Conservation (phyloP, 176 grass and related monocot species). For the Chloris gayana region DNA sequence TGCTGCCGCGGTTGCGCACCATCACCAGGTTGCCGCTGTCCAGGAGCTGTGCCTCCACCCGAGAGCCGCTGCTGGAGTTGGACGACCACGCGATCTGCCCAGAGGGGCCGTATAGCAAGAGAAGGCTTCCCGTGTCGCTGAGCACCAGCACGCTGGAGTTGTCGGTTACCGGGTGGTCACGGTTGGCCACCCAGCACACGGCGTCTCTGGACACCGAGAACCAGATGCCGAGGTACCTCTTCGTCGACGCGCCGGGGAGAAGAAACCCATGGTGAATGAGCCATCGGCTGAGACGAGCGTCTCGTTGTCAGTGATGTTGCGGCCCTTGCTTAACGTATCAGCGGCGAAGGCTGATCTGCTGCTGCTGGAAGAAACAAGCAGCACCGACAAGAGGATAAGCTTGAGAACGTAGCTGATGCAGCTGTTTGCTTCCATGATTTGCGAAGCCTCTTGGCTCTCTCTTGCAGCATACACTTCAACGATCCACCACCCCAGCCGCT, state of each 20-base stretch:
- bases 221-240: constrained; percentile 43
- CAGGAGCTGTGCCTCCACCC: constrained; percentile 4
- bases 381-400: background rate
- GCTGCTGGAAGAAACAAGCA: background rate
- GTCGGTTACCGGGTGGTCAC: constrained; percentile 11
- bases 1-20: constrained; percentile 5
- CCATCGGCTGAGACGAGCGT: constrained; percentile 36
- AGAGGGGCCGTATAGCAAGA: background rate
- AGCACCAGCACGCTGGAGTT: constrained; percentile 1
- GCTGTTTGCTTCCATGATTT: background rate
- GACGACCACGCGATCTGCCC: constrained; percentile 14
- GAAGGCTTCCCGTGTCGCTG: constrained; percentile 7
- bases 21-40: constrained; percentile 34
- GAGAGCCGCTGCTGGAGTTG: background rate
- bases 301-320: background rate
- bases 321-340: background rate
- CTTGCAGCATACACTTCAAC: background rate
- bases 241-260: constrained; percentile 10
- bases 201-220: constrained; percentile 31
- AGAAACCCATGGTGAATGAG: constrained; percentile 44
- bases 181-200: constrained; percentile 54
- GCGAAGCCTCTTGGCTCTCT: background rate
- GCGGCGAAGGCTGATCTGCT: background rate
- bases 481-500: no score
- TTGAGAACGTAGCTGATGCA: background rate